Base-by-base conservation (phyloP, 2,329 filamentous ascomycete genomes). In the Aspergillus fumigatus region DNA sequence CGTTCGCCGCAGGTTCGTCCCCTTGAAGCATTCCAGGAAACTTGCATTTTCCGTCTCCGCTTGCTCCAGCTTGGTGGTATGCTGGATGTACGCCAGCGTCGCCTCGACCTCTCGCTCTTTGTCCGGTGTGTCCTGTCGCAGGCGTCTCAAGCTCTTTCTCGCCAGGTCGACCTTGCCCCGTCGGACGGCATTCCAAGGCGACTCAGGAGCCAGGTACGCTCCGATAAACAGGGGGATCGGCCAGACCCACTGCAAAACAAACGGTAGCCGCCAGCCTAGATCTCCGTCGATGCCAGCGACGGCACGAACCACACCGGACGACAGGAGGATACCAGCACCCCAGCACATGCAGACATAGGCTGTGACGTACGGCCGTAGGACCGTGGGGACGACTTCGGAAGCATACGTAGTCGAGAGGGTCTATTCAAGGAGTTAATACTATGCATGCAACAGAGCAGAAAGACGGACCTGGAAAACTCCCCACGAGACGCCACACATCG, bases 11-110 rank as follows among this genome's bases (percentile, higher is more conserved):
- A 87, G 77, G 67, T 94, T 86, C 11, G 83, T 82, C 10, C 90
- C 89, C 70, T 82, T 86, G 81, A 94, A 94, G 76, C 90, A 95
- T 72, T 95, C 90, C 65, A 82, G 75, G 73, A 92, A 95, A 48
- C 80, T 84, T 2, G 88, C 83, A 29, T 89, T 89, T 5, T 77
- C 76, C 2, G 88, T 90, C 50, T 89, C 87, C 70, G 83, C 76
- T 70, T 89, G 82, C 70, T 95, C 91, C 10, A 94, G 77, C 1
- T 87, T 86, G 1, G 88, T 91, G 1, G 90, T 95, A 70, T 93
- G 88, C 1, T 89, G 83, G 86, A 96, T 95, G 88, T 94, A 92
- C 65, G 88, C 87, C 65, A 92, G 90, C 59, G 86, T 81, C 1
- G 84, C 87, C 60, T 89, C 86, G 4, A 65, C 60, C 25, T 55